Evolutionary conservation across 192 early-diverging fungal species (phyloP).

Genomic region (Coemansia aciculifera): DNA sequence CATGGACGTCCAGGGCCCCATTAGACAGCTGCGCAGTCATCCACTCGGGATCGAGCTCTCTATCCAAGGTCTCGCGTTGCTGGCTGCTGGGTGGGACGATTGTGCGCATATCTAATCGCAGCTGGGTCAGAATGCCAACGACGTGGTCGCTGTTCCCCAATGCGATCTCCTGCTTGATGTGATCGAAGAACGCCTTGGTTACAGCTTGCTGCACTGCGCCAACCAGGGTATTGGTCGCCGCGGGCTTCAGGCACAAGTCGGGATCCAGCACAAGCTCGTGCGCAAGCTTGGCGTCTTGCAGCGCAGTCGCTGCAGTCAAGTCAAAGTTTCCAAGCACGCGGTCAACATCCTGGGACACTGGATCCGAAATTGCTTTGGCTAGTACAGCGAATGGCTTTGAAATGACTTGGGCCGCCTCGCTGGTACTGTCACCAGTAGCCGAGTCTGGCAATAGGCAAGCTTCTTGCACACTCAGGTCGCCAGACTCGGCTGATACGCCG

Average conservation of each 20-base stretch:
- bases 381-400: neutral
- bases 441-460: neutral
- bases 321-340: constrained; percentile 32
- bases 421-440: neutral
- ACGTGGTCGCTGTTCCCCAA: constrained; percentile 26
- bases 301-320: constrained; percentile 29
- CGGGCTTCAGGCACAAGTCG: constrained; percentile 25
- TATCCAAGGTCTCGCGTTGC: constrained; percentile 19
- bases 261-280: constrained; percentile 46
- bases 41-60: constrained; percentile 38
- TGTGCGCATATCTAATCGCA: constrained; percentile 30
- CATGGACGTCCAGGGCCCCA: constrained; percentile 22
- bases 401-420: neutral
- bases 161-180: constrained; percentile 20
- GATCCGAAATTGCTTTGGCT: constrained; percentile 34
- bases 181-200: constrained; percentile 23
- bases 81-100: constrained; percentile 21
- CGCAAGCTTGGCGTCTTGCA: constrained; percentile 39
- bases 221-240: constrained; percentile 11
- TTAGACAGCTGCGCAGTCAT: constrained; percentile 17
- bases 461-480: neutral
- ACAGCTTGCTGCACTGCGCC: constrained; percentile 32
- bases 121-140: constrained; percentile 17
- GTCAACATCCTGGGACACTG: constrained; percentile 26
- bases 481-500: neutral